Evolutionary conservation across 2,329 filamentous ascomycete species (phyloP), one percentile per base, ranked within the genome.

Genomic region (Bipolaris oryzae): DNA sequence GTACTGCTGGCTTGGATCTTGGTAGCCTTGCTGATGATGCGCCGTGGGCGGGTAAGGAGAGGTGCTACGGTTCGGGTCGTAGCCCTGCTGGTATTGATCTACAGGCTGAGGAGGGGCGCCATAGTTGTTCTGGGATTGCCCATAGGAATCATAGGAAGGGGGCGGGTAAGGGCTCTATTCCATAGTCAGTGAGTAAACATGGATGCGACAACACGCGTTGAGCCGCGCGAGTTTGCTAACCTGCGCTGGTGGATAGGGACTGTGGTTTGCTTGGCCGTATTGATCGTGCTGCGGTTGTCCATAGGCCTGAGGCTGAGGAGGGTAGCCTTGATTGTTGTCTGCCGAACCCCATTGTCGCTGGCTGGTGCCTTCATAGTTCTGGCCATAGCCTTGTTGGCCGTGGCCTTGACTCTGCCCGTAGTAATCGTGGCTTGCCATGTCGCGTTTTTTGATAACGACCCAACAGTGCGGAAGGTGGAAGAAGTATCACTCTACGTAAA

Each of bases 31-130:
- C 43, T 66, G 69, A 48, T 71, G 68, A 38, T 72, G 66, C n/a
- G 61, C 60, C 37, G 64, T 57, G 3, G 69, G 70, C 38, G 71
- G 69, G 53, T 76, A 76, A 37, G 74, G 74, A 35, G 72, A 75
- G 39, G 72, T 66, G 42, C 68, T 67, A 57, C 74, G 74, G 57
- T 75, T 74, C 11, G 64, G 69, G 47, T 76, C 73, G 59, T 75
- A 67, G 58, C 61, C 62, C 28, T 76, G 74, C 39, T 74, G 64
- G 50, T 74, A 70, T 38, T 66, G 66, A 15, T 62, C 68, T 28
- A n/a, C 43, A n/a, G 43, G 20, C 18, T 67, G 68, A 15, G 66
- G 62, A 21, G 71, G 70, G 20, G 69, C 66, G 57, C 70, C 70
- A 38, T 72, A 72, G 49, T 62, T 61, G 48, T 73, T 65, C 41